Conservation (phyloP, 768 basidiomycete genomes). For the Cystobasidium ongulense region DNA sequence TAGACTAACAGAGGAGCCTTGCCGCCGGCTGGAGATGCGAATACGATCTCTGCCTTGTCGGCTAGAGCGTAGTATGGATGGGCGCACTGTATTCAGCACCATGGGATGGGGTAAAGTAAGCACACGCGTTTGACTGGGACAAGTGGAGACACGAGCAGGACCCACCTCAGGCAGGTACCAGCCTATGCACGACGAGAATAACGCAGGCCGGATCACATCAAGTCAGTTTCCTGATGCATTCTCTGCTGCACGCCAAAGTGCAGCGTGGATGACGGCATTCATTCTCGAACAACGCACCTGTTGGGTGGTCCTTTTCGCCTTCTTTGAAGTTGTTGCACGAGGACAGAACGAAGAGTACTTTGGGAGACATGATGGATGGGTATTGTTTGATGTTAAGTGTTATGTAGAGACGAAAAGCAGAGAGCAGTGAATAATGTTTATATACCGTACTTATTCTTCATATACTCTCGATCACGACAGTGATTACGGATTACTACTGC, state of each 20-base stretch:
- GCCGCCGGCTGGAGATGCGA: slow-evolving; percentile 49
- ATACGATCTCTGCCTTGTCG: slow-evolving; percentile 32
- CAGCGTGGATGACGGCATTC: not conserved
- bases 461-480: too few species aligned
- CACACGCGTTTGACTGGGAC: not conserved
- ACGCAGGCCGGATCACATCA: not conserved
- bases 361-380: not conserved
- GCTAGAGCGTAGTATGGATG: slow-evolving; percentile 60
- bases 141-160: not conserved
- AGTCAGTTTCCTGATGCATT: not conserved
- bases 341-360: slow-evolving; percentile 11
- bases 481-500: too few species aligned
- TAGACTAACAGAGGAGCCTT: slow-evolving; percentile 52
- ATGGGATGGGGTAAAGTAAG: not conserved
- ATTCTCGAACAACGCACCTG: not conserved
- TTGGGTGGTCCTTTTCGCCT: slow-evolving; percentile 4
- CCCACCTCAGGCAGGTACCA: not conserved
- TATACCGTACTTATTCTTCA: too few species aligned
- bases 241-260: not conserved
- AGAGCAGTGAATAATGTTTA: too few species aligned
- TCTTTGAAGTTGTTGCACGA: slow-evolving; percentile 10
- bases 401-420: not conserved
- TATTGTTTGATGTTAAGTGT: not conserved
- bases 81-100: slow-evolving; percentile 50
- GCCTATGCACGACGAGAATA: not conserved